Evolutionary conservation across 805 yeast species (phyloP).

Genomic region (Gaillardinia entomophila): DNA sequence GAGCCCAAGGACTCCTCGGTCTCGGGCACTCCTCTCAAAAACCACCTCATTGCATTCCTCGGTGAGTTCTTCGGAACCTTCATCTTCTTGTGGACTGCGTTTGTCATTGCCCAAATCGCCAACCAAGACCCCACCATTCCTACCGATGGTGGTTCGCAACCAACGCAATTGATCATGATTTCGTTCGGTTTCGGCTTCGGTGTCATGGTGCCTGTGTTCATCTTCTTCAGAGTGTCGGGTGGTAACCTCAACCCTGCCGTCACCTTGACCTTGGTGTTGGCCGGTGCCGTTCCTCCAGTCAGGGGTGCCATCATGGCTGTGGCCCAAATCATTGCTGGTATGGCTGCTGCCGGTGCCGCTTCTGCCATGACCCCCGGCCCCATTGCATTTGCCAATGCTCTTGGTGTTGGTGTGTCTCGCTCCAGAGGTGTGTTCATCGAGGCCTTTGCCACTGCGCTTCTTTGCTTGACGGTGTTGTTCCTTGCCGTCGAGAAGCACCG

Average conservation of each 20-base stretch:
- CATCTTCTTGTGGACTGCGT: constrained; percentile 77
- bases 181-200: constrained; percentile 84
- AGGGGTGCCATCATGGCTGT: constrained; percentile 62
- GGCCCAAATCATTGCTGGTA: constrained; percentile 76
- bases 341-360: constrained; percentile 91
- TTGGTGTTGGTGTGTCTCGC: constrained; percentile 68
- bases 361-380: constrained; percentile 80
- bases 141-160: constrained; percentile 35
- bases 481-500: constrained; percentile 79
- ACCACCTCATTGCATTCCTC: constrained; percentile 60
- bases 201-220: constrained; percentile 66
- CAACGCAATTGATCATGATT: constrained; percentile 70
- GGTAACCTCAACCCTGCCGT: constrained; percentile 91
- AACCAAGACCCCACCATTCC: constrained; percentile 45
- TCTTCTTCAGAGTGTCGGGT: constrained; percentile 74
- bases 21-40: constrained; percentile 21
- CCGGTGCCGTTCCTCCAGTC: constrained; percentile 67
- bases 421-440: constrained; percentile 77
- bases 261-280: constrained; percentile 64
- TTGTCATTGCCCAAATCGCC: constrained; percentile 77
- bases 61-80: constrained; percentile 89
- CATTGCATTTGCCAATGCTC: constrained; percentile 61
- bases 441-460: constrained; percentile 69
- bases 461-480: constrained; percentile 73
- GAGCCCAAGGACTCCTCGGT: constrained; percentile 14